Base-by-base conservation (phyloP, 306 rosid species). In the Vicia villosa region DNA sequence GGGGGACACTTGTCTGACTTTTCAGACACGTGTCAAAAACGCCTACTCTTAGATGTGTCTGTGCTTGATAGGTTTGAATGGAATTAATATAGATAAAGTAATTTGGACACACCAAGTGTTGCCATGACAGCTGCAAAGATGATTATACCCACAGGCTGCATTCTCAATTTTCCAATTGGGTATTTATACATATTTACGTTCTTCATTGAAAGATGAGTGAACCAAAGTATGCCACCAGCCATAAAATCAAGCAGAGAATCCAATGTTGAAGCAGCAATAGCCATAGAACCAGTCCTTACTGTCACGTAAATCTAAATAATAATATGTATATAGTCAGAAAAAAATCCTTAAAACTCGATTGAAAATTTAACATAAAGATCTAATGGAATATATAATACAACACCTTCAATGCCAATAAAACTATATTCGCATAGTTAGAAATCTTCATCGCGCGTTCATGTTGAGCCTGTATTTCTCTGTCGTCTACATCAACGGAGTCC, bases 181-280 rank as follows among this genome's bases (percentile, higher is more conserved):
- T 87, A 91, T 57, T 79, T 54, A 66, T 94, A 94, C 16, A 87
- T 89, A 77, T 91, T 94, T 58, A 86, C 69, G 73, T 22, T 86
- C 80, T 86, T 94, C 99, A 91, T 94, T 54, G 97, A 65, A 54
- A 88, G 21, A 84, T 94, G 99, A 56, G 95, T 87, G 77, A 88
- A 94, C 97, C 97, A 91, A 14, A 94, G 99, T 68, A 94, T 89
- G 24, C 96, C 96, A 68, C 97, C 99, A 15, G 99, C 97, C 96
- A 87, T 79, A 26, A 90, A 86, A 79, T 90, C 96, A 37, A 90
- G 90, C 63, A 94, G 67, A 42, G 96, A 89, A 70, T 89, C 96
- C 43, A 89, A 74, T 5, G 93, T 89, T 56, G 96, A 89, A 26
- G 96, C 96, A 1, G 96, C 96, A 71, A 89, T 85, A 57, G 96